Evolutionary conservation across 176 grass and related monocot species (phyloP).

Genomic region (Ensete glaucum): DNA sequence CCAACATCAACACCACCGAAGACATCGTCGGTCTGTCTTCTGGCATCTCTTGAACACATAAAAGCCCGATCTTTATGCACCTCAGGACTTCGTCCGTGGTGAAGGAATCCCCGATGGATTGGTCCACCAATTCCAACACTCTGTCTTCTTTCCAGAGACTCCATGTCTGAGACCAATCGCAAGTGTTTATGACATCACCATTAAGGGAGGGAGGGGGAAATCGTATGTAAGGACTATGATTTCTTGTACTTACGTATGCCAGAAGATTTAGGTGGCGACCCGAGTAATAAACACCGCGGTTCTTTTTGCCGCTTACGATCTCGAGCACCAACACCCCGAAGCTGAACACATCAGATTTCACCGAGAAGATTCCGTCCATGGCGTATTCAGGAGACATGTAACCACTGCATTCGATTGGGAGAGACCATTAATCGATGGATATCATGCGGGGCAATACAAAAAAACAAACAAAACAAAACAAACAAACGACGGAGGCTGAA

Average conservation of each 20-base stretch:
- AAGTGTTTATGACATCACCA: not conserved
- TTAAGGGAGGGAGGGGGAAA: not conserved
- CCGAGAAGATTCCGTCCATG: constrained; percentile 20
- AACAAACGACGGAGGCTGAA: no score
- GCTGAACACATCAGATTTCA: constrained; percentile 22
- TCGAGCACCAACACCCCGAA: constrained; percentile 11
- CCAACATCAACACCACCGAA: constrained; percentile 5
- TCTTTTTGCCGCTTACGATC: constrained; percentile 21
- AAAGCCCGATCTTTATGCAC: constrained; percentile 11
- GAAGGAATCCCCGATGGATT: not conserved
- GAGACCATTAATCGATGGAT: no score
- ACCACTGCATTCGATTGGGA: not conserved
- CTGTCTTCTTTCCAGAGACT: constrained; percentile 6
- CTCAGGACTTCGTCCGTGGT: not conserved
- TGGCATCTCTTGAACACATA: constrained; percentile 7
- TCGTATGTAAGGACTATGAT: not conserved
- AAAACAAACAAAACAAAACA: no score
- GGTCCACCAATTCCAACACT: not conserved
- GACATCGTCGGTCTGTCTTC: constrained; percentile 14
- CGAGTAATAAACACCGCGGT: not conserved
- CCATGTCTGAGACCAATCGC: not conserved
- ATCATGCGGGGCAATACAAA: no score
- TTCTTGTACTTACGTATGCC: not conserved
- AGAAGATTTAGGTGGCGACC: constrained; percentile 1
- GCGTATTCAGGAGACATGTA: constrained; percentile 26